Conservation (phyloP, 176 grass and related monocot species). For the Tillandsia leiboldiana region DNA sequence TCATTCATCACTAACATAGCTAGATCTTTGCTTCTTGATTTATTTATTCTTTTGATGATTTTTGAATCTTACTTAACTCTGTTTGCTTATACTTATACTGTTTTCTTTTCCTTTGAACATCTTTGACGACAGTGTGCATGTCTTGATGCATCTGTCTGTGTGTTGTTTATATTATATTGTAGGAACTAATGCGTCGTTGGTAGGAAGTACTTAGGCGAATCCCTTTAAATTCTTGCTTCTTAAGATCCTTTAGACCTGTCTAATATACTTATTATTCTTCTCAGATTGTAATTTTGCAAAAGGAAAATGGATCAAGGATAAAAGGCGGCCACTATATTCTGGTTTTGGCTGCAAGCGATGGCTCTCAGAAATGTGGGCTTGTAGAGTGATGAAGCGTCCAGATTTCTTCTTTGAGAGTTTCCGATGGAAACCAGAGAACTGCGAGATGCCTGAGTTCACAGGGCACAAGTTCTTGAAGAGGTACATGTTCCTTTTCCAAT, state of each 20-base stretch:
- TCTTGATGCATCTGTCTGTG: too few species aligned
- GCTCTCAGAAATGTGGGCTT: constrained; percentile 93
- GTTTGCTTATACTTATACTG: too few species aligned
- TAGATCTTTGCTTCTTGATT: too few species aligned
- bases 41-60: too few species aligned
- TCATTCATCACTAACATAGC: too few species aligned
- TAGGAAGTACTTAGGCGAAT: not conserved
- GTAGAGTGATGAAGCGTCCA: constrained; percentile 62
- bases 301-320: constrained; percentile 83
- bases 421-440: constrained; percentile 66
- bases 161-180: too few species aligned
- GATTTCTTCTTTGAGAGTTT: constrained; percentile 74
- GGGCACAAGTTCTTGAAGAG: constrained; percentile 49
- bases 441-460: constrained; percentile 77
- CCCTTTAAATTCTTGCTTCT: not conserved
- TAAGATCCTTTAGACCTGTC: not conserved
- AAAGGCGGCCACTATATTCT: constrained; percentile 57
- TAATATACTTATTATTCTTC: constrained; percentile 11
- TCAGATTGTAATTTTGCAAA: constrained; percentile 86
- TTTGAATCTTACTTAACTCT: not conserved
- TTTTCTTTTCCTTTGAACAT: not conserved
- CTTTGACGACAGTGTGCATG: not conserved
- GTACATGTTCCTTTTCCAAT: constrained; percentile 27
- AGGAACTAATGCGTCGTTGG: too few species aligned
- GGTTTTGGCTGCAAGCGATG: constrained; percentile 79